A percentile compares a stretch with the other conserved stretches of the same genome.
Conservation (phyloP, 441 rosid species). For the Erodium trifolium region DNA sequence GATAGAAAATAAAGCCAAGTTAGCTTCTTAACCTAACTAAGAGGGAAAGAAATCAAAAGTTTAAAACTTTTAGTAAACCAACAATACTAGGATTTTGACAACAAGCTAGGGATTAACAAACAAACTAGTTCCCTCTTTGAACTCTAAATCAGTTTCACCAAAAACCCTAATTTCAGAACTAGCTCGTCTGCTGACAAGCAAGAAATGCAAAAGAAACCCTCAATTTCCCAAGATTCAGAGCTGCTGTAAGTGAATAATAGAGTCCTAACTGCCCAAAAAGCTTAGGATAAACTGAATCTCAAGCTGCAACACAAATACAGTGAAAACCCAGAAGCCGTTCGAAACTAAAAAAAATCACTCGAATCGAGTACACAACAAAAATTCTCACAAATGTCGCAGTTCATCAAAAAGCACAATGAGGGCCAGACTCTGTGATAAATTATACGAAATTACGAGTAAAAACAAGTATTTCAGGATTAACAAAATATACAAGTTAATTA, state of each 20-base stretch:
- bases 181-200: slow-evolving; percentile 1
- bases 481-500: no score
- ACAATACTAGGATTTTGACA: no score
- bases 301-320: not conserved
- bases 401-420: not conserved
- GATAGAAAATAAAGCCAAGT: slow-evolving; percentile 8
- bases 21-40: no score
- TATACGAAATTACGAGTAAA: not conserved
- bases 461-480: not conserved
- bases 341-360: not conserved
- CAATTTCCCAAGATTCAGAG: slow-evolving; percentile 9
- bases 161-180: slow-evolving; percentile 27
- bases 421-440: not conserved
- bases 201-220: not conserved
- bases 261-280: not conserved
- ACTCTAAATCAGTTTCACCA: not conserved
- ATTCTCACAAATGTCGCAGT: not conserved
- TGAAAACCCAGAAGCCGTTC: not conserved
- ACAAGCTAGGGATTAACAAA: not conserved
- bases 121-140: not conserved
- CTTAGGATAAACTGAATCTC: not conserved
- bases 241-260: not conserved
- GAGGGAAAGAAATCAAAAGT: no score
- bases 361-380: not conserved
- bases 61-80: no score